Conservation (phyloP, 768 basidiomycete genomes). For the Lactarius indigo region DNA sequence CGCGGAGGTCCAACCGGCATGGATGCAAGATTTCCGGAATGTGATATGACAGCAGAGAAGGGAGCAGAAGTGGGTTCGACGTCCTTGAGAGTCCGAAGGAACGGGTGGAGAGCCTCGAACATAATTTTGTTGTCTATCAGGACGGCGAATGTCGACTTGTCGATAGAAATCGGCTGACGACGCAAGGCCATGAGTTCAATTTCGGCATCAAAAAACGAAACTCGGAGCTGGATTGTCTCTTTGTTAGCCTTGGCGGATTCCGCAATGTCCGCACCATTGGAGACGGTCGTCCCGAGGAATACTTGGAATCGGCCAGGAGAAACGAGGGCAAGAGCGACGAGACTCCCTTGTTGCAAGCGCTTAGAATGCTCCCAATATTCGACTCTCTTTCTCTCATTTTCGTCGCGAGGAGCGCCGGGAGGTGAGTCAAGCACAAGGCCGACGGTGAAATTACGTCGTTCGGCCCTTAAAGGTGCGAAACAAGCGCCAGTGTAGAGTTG, state of each 20-base stretch:
- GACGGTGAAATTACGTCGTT: constrained; percentile 50
- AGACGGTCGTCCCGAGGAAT: constrained; percentile 53
- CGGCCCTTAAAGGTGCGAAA: constrained; percentile 46
- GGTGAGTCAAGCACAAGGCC: constrained; percentile 50
- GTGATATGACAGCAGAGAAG: constrained; percentile 12
- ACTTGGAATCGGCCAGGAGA: constrained; percentile 33
- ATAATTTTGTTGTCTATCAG: constrained; percentile 25
- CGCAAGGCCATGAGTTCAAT: constrained; percentile 48
- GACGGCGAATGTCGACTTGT: constrained; percentile 16
- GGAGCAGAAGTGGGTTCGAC: constrained; percentile 22
- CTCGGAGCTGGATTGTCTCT: constrained; percentile 42
- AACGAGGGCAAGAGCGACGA: constrained; percentile 53
- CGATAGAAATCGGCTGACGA: constrained; percentile 32
- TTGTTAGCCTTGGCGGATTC: constrained; percentile 38
- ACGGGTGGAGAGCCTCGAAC: constrained; percentile 20
- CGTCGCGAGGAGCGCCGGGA: constrained; percentile 49
- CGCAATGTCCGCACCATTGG: constrained; percentile 42
- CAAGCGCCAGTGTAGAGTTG: constrained; percentile 55
- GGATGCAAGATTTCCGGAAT: background rate
- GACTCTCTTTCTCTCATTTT: constrained; percentile 37
- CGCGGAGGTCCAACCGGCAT: constrained; percentile 9
- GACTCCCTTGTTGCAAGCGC: constrained; percentile 56
- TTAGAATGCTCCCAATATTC: constrained; percentile 64
- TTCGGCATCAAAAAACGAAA: constrained; percentile 62
- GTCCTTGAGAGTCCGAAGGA: constrained; percentile 21